Conservation (phyloP, 164 flowering plant genomes). For the Akebia trifoliata region DNA sequence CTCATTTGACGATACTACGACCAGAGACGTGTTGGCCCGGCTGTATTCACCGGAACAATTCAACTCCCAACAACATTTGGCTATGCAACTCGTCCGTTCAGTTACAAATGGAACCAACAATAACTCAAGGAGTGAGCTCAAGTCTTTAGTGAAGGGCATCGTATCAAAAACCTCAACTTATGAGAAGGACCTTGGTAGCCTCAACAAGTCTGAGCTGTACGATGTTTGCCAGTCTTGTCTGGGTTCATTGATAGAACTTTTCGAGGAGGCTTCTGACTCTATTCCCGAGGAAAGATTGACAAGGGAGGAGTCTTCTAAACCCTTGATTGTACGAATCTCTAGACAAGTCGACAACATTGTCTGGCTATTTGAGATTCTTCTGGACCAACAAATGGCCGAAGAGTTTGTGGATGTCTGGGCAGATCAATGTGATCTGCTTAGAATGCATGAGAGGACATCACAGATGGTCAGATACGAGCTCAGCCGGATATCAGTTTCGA, state of each 20-base stretch:
- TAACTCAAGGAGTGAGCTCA: slow-evolving; percentile 68
- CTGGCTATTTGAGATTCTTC: slow-evolving; percentile 76
- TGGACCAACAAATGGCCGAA: slow-evolving; percentile 77
- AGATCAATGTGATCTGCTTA: slow-evolving; percentile 44
- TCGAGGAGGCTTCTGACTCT: slow-evolving; percentile 46
- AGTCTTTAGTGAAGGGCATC: slow-evolving; percentile 74
- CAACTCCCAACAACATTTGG: slow-evolving; percentile 43
- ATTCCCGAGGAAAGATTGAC: slow-evolving; percentile 15
- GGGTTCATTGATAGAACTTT: slow-evolving; percentile 35
- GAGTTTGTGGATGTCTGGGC: slow-evolving; percentile 79
- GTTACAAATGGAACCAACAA: slow-evolving; percentile 48
- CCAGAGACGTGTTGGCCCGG: slow-evolving; percentile 60
- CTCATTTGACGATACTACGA: slow-evolving; percentile 49
- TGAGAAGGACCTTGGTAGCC: slow-evolving; percentile 53
- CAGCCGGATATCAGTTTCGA: slow-evolving; percentile 67
- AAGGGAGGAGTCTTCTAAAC: slow-evolving; percentile 25
- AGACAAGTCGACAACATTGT: slow-evolving; percentile 78
- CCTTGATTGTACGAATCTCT: slow-evolving; percentile 63
- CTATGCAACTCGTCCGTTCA: slow-evolving; percentile 62
- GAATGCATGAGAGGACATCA: slow-evolving; percentile 51
- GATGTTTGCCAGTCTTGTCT: slow-evolving; percentile 54
- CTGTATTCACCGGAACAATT: slow-evolving; percentile 29
- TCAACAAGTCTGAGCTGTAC: slow-evolving; percentile 63
- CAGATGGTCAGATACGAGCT: slow-evolving; percentile 88
- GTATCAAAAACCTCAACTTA: slow-evolving; percentile 72